Percentiles rank a stretch among this genome's conserved stretches.
Conservation (phyloP, 2,329 filamentous ascomycete species). For the Fusarium sp. region DNA sequence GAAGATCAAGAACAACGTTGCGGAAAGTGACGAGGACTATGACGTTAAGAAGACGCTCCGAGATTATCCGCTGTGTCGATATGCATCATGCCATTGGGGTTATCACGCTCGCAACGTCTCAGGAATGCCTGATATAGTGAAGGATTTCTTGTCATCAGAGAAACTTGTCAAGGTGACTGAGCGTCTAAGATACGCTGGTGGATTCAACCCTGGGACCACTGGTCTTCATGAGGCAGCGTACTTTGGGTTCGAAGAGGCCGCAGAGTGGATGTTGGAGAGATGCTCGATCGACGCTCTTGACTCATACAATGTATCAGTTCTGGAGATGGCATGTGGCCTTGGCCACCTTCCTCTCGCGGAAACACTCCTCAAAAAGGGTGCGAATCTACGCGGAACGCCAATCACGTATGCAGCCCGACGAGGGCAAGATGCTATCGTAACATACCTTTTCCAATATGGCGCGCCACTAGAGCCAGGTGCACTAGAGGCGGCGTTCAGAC, state of each 20-base stretch:
- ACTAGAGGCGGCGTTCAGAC: not conserved
- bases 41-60: conserved; percentile 45
- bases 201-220: not conserved
- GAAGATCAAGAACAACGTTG: conserved; percentile 28
- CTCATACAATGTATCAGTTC: not conserved
- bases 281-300: not conserved
- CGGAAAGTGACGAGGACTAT: conserved; percentile 46
- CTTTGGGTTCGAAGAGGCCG: not conserved
- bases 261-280: not conserved
- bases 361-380: not conserved
- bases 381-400: not conserved
- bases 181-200: not conserved
- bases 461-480: not conserved
- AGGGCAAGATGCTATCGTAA: not conserved
- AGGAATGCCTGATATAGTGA: not conserved
- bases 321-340: not conserved
- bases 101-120: not conserved
- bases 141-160: not conserved
- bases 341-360: not conserved
- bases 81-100: not conserved
- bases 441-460: not conserved
- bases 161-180: not conserved
- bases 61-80: not conserved
- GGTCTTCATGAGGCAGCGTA: conserved; percentile 13
- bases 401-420: not conserved